phyloP scores from a whole-genome alignment of 2,329 filamentous ascomycete species.

The Fusarium buxicola region DNA sequence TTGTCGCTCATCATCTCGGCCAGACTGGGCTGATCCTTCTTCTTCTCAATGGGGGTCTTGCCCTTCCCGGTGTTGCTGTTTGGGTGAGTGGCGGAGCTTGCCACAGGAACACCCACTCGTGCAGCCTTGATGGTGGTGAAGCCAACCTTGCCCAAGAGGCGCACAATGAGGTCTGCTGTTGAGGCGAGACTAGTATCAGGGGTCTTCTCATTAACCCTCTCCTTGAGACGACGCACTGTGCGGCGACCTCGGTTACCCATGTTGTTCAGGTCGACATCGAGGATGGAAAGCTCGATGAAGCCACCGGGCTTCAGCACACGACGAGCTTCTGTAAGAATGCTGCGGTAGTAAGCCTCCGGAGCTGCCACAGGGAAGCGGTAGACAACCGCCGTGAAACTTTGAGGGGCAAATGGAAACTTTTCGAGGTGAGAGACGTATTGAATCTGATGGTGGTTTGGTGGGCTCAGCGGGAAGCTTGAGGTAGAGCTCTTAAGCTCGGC shows the following conservation, averaged over 20 bases:
- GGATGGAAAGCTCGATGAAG: conserved; percentile 80
- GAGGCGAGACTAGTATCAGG: conserved; percentile 70
- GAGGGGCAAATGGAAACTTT: conserved; percentile 79
- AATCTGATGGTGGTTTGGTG: conserved; percentile 80
- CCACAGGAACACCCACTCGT: conserved; percentile 81
- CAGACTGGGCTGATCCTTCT: conserved; percentile 65
- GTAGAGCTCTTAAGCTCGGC: conserved; percentile 56
- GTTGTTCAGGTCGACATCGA: conserved; percentile 84
- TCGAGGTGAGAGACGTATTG: conserved; percentile 71
- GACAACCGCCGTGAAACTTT: conserved; percentile 81
- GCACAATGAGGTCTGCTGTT: conserved; percentile 71
- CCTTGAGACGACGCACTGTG: conserved; percentile 77
- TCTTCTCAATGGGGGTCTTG: conserved; percentile 39
- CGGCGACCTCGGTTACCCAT: conserved; percentile 80
- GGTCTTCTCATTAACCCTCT: conserved; percentile 72
- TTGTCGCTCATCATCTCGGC: conserved; percentile 80
- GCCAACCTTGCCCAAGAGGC: conserved; percentile 74
- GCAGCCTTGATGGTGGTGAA: conserved; percentile 81
- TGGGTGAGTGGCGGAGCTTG: conserved; percentile 58
- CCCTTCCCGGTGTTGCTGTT: conserved; percentile 24
- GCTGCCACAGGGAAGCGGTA: conserved; percentile 80
- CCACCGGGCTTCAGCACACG: conserved; percentile 83
- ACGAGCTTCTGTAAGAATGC: conserved; percentile 79
- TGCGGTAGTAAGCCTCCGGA: conserved; percentile 75
- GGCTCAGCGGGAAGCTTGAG: conserved; percentile 65